Base-by-base conservation (phyloP, 495 filamentous ascomycete genomes). In the Aspergillus nidulans region DNA sequence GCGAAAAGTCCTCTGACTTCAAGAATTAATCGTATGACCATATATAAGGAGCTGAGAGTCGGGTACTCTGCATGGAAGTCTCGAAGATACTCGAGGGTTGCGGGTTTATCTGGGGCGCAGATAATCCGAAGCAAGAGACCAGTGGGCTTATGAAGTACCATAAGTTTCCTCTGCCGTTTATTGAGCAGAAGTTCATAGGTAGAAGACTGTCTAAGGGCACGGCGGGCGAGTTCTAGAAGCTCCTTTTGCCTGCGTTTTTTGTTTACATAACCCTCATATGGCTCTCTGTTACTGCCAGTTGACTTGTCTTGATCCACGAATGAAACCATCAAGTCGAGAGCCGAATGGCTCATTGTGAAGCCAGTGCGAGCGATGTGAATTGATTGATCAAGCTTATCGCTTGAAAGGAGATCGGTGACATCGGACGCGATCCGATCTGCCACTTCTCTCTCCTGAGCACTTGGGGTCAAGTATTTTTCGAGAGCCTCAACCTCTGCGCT, bases 61-160 rank as follows among this genome's bases (percentile, higher is more conserved):
- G 81, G 81, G 38, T 77, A 74, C 30, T 81, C 76, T 25, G 65
- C 66, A 7, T 74, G 59, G 43, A 79, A 84, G 9, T 69, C 69
- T 26, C 63, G 57, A n/a, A 78, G 69, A 43, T 73, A 73, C 28
- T 74, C 69, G 20, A 70, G 60, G 3, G 68, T 66, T 1, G 65
- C 55, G 13, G 67, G 57, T 8, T 69, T 52, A 13, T 64, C 56
- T 63, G 77, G 57, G 23, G 65, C 53, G 49, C 66, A 65, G 68
- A 68, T 64, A 25, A 85, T 72, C 43, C 78, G 77, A 13, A 85
- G 34, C 25, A 68, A 47, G 5, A 84, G 58, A n/a, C 77, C 77
- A 8, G 77, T 77, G 9, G 60, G 62, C 28, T 41, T 49, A 63
- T 86, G 80, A 30, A 58, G 59, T 32, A 56, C 69, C 6, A 52